Evolutionary conservation across 169 alveolate species (phyloP).

Genomic region (Cyclospora cayetanensis): DNA sequence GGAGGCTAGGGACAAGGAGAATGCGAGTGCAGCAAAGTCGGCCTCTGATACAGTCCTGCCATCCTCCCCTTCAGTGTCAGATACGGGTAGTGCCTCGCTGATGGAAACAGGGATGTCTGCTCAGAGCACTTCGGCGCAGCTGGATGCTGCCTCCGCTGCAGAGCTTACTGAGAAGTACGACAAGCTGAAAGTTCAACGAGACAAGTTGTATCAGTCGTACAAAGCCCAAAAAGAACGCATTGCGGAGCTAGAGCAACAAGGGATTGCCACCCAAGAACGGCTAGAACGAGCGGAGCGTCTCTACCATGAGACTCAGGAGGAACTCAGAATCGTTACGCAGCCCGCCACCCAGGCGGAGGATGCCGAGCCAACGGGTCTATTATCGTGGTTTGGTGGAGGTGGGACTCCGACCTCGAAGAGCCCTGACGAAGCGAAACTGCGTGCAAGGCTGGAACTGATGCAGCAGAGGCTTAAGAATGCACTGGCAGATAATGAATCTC

Average conservation of each 20-base stretch:
- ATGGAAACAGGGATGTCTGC: not conserved
- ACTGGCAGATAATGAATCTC: slow-evolving; percentile 13
- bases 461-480: slow-evolving; percentile 54
- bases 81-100: not conserved
- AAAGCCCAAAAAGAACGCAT: slow-evolving; percentile 55
- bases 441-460: slow-evolving; percentile 42
- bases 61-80: not conserved
- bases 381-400: slow-evolving; percentile 43
- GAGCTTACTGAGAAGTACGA: slow-evolving; percentile 48
- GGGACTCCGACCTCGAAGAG: slow-evolving; percentile 18
- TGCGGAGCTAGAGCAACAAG: slow-evolving; percentile 41
- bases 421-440: slow-evolving; percentile 51
- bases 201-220: slow-evolving; percentile 43
- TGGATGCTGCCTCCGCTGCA: not conserved
- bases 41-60: slow-evolving; percentile 22
- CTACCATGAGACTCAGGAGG: slow-evolving; percentile 45
- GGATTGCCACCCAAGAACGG: not conserved
- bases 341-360: slow-evolving; percentile 1
- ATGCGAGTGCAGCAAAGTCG: not conserved
- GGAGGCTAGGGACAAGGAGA: not conserved
- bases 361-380: slow-evolving; percentile 3
- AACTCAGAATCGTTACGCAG: not conserved
- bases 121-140: slow-evolving; percentile 55
- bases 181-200: slow-evolving; percentile 35
- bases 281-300: slow-evolving; percentile 40